Evolutionary conservation across 257 asterid species (phyloP).

Genomic region (Solanum sitiens): DNA sequence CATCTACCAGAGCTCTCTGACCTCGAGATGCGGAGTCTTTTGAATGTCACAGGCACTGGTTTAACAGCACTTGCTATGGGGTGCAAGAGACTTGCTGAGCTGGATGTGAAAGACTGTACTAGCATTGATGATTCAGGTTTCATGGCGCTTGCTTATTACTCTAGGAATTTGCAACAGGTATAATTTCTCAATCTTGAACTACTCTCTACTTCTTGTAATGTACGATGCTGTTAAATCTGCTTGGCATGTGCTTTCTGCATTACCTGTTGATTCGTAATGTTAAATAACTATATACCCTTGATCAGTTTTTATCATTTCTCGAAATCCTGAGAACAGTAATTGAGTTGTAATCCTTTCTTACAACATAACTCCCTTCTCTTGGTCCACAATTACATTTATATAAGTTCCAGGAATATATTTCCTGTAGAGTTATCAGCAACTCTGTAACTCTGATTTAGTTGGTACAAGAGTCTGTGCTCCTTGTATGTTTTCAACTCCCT

Average conservation of each 20-base stretch:
- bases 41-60: slow-evolving; percentile 41
- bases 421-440: background rate
- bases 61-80: slow-evolving; percentile 53
- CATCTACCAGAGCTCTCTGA: slow-evolving; percentile 29
- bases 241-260: background rate
- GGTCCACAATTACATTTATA: background rate
- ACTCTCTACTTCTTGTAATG: background rate
- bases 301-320: background rate
- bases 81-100: slow-evolving; percentile 44
- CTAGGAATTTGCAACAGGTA: slow-evolving; percentile 69
- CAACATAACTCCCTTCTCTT: background rate
- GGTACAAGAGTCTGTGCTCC: background rate
- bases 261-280: background rate
- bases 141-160: slow-evolving; percentile 56
- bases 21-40: slow-evolving; percentile 46
- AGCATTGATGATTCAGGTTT: slow-evolving; percentile 52
- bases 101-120: slow-evolving; percentile 54
- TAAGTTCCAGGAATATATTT: background rate
- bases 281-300: background rate
- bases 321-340: background rate
- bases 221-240: background rate
- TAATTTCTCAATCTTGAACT: background rate
- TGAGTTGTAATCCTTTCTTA: background rate
- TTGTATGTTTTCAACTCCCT: background rate
- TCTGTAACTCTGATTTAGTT: background rate